Percentiles rank a stretch among this genome's conserved stretches.
phyloP scores from a whole-genome alignment of 176 grass and related monocot species.

The Bolboschoenus planiculmis region DNA sequence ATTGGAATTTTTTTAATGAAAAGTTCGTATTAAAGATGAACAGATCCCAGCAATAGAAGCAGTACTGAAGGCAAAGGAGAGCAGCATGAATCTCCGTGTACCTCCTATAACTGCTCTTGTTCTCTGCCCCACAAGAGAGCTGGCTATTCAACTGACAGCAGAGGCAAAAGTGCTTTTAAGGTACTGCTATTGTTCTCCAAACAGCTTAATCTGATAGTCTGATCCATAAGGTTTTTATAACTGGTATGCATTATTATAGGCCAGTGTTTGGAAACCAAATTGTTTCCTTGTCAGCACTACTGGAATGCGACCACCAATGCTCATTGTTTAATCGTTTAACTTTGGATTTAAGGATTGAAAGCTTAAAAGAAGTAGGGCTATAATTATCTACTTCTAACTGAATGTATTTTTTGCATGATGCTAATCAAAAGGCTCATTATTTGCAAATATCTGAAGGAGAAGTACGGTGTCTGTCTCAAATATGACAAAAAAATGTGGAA shows the following conservation, averaged over 20 bases:
- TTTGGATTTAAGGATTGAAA: background rate
- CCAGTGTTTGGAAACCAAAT: background rate
- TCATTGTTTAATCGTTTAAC: background rate
- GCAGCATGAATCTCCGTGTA: slow-evolving; percentile 47
- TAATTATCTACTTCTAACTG: background rate
- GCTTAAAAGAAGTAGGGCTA: background rate
- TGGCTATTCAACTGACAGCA: slow-evolving; percentile 84
- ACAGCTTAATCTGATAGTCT: background rate
- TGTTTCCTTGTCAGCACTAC: background rate
- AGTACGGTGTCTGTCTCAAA: background rate
- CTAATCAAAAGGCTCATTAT: background rate
- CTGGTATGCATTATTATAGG: background rate
- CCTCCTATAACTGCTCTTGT: slow-evolving; percentile 76
- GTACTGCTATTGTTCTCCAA: slow-evolving; percentile 1
- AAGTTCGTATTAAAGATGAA: slow-evolving; percentile 49
- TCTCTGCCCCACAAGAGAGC: slow-evolving; percentile 85
- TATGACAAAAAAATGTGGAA: background rate
- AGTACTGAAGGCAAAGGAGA: slow-evolving; percentile 63
- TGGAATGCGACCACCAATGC: background rate
- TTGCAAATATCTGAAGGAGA: background rate
- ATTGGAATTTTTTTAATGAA: background rate
- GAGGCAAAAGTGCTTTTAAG: slow-evolving; percentile 79
- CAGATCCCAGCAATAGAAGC: slow-evolving; percentile 99
- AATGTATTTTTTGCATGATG: background rate
- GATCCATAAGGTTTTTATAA: background rate